phyloP scores from a whole-genome alignment of 2,329 filamentous ascomycete species.

The Colletotrichum phormii region DNA sequence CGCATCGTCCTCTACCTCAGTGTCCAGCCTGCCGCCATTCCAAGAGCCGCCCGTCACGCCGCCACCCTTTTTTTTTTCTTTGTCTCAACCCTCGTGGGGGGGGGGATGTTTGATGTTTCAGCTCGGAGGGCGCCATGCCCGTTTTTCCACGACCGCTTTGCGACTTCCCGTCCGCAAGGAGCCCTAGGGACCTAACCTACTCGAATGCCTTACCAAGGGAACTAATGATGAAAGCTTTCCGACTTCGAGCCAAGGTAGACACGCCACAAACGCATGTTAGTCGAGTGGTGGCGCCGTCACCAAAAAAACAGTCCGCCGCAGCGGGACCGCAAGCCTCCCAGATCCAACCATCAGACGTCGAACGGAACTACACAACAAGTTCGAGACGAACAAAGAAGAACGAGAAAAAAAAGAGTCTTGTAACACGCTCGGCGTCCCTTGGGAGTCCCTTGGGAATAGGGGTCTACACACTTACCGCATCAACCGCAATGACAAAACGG shows the following conservation, averaged over 20 bases:
- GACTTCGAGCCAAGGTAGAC: background rate
- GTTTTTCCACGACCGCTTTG: background rate
- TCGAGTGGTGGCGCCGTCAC: background rate
- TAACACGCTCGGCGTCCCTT: background rate
- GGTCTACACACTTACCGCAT: background rate
- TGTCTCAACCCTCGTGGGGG: background rate
- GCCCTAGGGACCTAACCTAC: background rate
- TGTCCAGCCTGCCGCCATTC: background rate
- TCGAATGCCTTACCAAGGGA: background rate
- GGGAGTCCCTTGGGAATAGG: background rate
- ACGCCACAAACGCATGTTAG: constrained; percentile 17
- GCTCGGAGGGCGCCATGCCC: background rate
- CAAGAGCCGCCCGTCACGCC: background rate
- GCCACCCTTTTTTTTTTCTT: background rate
- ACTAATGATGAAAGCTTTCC: background rate
- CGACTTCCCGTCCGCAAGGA: background rate
- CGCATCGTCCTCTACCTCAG: background rate
- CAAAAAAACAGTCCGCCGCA: background rate
- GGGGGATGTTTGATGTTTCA: constrained; percentile 8
- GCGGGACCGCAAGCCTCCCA: background rate
- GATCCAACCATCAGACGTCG: background rate
- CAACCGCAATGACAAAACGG: background rate
- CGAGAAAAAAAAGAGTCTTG: background rate
- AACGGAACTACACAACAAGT: background rate
- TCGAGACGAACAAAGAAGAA: constrained; percentile 6